Evolutionary conservation across 495 filamentous ascomycete species (phyloP), one percentile per base, ranked within the genome.

Genomic region (Aspergillus sclerotiicarbonarius): DNA sequence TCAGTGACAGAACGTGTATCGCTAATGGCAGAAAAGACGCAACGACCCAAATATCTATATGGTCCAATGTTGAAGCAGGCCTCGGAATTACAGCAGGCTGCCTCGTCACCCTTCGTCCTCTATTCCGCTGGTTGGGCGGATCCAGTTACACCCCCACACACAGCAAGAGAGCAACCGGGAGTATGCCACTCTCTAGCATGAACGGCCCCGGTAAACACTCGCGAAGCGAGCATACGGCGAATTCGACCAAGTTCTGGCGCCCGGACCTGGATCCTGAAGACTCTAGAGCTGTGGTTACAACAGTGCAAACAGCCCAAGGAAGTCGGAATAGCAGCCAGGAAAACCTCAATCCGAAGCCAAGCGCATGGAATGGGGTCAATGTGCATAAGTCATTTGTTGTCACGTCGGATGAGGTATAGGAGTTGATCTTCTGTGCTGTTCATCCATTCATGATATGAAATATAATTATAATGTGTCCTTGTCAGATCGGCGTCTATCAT

Each of bases 51-150:
- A 76, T 79, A 46, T 77, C 71, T 8, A 75, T 80, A 44, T 80
- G 77, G 77, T 76, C 74, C 43, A 73, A 72, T 29, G 66, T 79
- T 58, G 77, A 81, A 58, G 71, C 68, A 15, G 67, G 72, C n/a
- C 66, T 80, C 1, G 78, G 76, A 21, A 79, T 81, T 46, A 69
- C 73, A 20, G 74, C 75, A 32, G 78, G 74, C 32, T 77, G 74
- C 45, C 72, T 81, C 3, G 74, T 76, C 7, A 77, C 75, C 8
- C 72, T 80, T n/a, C 74, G 74, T 15, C 77, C 78, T 6, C 64
- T 81, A 0, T 76, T 84, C 62, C 72, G 74, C 54, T 77, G 72
- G 72, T 73, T 77, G 49, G 65, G 68, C 13, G 74, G 73, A 39
- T 57, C 69, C 51, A 70, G 63, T 51, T 74, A 64, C n/a, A 59